These are phyloP conservation scores for Erysimum cheiri DNA, from an alignment of 441 rosid genomes.

Conservation along the genomic window DNA sequence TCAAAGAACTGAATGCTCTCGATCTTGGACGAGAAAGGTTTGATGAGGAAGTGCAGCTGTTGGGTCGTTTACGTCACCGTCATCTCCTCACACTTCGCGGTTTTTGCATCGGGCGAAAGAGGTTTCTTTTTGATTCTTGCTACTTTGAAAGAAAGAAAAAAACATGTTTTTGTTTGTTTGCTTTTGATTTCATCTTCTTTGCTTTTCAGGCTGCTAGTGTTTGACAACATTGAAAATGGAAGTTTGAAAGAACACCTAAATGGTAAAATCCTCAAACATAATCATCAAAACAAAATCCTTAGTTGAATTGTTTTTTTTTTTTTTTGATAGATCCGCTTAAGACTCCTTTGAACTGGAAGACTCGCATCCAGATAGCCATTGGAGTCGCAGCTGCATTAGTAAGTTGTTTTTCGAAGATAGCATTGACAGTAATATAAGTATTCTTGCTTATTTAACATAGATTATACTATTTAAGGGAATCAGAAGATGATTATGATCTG, in stretches of 20 bases:
- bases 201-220: conserved; percentile 74
- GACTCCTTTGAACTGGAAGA: conserved; percentile 90
- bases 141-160: not conserved
- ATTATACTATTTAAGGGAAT: not conserved
- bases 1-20: conserved; percentile 64
- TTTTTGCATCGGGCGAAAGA: conserved; percentile 69
- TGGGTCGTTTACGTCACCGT: conserved; percentile 88
- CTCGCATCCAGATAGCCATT: conserved; percentile 73
- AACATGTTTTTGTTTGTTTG: not conserved
- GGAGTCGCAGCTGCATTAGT: conserved; percentile 95
- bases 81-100: conserved; percentile 87
- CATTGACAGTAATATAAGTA: not conserved
- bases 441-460: conserved; percentile 3
- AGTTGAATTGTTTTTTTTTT: conserved; percentile 21
- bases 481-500: conserved; percentile 3
- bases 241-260: conserved; percentile 89
- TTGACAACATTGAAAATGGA: conserved; percentile 76
- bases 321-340: conserved; percentile 80
- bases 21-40: conserved; percentile 61
- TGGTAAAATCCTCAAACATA: conserved; percentile 51
- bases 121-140: conserved; percentile 46
- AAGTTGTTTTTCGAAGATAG: conserved; percentile 40
- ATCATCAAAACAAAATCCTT: conserved; percentile 15
- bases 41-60: conserved; percentile 68
- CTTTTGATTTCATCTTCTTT: conserved; percentile 12